Evolutionary conservation across 2,329 filamentous ascomycete species (phyloP).

Genomic region (Plectosphaerella cucumerina): DNA sequence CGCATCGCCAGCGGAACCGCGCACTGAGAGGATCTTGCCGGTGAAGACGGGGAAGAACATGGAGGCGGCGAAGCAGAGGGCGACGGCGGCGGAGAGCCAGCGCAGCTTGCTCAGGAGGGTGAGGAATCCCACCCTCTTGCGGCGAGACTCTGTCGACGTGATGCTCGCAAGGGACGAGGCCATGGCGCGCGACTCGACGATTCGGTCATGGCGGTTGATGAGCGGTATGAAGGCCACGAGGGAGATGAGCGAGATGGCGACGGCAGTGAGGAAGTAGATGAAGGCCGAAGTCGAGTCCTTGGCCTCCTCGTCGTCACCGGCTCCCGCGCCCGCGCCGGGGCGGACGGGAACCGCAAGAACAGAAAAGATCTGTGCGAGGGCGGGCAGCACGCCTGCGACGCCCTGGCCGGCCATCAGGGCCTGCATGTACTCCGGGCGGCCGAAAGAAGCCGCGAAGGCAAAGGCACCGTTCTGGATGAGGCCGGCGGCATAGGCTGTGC

Average conservation of each 20-base stretch:
- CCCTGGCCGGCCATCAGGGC: slow-evolving; percentile 95
- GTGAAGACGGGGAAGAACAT: slow-evolving; percentile 98
- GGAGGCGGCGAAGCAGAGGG: slow-evolving; percentile 74
- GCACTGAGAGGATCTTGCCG: slow-evolving; percentile 50
- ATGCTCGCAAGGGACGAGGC: slow-evolving; percentile 45
- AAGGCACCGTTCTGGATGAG: slow-evolving; percentile 93
- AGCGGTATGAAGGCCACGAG: slow-evolving; percentile 74
- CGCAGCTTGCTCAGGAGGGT: slow-evolving; percentile 72
- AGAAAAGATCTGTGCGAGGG: slow-evolving; percentile 79
- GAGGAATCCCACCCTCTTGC: slow-evolving; percentile 52
- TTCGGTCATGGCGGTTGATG: slow-evolving; percentile 53
- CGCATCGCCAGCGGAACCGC: slow-evolving; percentile 27
- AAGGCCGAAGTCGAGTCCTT: slow-evolving; percentile 67
- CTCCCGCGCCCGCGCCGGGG: background rate
- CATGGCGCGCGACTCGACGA: slow-evolving; percentile 48
- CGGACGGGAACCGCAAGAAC: slow-evolving; percentile 60
- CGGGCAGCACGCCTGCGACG: slow-evolving; percentile 84
- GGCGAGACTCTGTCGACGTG: slow-evolving; percentile 47
- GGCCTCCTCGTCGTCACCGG: slow-evolving; percentile 24
- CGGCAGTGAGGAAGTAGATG: slow-evolving; percentile 86
- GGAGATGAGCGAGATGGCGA: slow-evolving; percentile 65
- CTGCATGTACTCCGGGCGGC: slow-evolving; percentile 84
- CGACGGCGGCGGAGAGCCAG: slow-evolving; percentile 73
- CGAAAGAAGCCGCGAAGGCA: slow-evolving; percentile 84
- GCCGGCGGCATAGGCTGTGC: slow-evolving; percentile 75